A percentile compares a stretch with the other conserved stretches of the same genome.
Evolutionary conservation across 2,329 filamentous ascomycete genomes (phyloP).

Genomic region (Mollisia scopiformis): DNA sequence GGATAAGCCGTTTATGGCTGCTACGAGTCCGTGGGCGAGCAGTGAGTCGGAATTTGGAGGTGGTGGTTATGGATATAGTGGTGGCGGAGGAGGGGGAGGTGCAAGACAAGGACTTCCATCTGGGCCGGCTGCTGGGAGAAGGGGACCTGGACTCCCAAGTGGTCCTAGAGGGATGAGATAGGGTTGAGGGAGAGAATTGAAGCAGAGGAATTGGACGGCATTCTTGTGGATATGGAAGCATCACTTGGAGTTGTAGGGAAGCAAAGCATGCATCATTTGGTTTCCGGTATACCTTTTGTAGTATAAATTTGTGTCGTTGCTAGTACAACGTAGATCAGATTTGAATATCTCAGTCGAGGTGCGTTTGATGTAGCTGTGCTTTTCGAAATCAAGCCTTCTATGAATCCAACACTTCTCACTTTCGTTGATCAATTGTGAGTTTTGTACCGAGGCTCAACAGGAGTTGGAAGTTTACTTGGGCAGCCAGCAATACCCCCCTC

Average conservation of each 20-base stretch:
- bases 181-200: background rate
- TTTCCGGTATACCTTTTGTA: background rate
- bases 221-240: background rate
- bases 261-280: background rate
- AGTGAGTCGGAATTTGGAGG: slow-evolving; percentile 45
- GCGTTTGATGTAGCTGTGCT: no score
- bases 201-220: background rate
- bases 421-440: no score
- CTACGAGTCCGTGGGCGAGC: slow-evolving; percentile 52
- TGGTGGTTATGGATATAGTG: slow-evolving; percentile 41
- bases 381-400: no score
- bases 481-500: no score
- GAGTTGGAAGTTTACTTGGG: no score
- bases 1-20: slow-evolving; percentile 46
- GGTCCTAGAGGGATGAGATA: slow-evolving; percentile 31
- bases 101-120: slow-evolving; percentile 47
- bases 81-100: slow-evolving; percentile 39
- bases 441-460: no score
- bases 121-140: slow-evolving; percentile 40
- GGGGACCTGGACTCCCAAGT: slow-evolving; percentile 28
- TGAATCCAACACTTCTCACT: no score
- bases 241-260: background rate
- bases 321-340: background rate
- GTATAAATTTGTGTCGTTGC: background rate
- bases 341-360: no score